Evolutionary conservation across 495 filamentous ascomycete species (phyloP).

Genomic region (Daldinia childiae): DNA sequence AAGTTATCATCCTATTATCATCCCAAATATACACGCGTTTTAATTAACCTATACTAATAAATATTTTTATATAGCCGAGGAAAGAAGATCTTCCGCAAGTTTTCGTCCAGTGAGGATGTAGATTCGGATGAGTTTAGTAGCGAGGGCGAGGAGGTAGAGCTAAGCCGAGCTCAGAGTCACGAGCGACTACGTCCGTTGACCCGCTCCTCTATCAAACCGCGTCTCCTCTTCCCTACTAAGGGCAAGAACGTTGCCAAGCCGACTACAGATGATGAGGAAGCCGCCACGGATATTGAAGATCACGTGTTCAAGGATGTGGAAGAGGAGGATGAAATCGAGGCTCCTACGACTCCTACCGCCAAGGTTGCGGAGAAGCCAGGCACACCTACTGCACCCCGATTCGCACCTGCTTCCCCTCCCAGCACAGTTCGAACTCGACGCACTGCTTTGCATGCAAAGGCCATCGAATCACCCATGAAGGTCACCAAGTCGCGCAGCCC

Average conservation of each 20-base stretch:
- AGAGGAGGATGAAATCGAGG: conserved; percentile 65
- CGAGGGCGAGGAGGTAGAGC: conserved; percentile 57
- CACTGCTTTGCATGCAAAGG: conserved; percentile 47
- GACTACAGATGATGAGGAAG: conserved; percentile 65
- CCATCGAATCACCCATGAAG: conserved; percentile 44
- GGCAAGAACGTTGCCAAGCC: conserved; percentile 61
- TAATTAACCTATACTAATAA: conserved; percentile 37
- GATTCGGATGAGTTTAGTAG: conserved; percentile 34
- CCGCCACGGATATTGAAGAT: conserved; percentile 61
- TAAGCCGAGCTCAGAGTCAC: conserved; percentile 57
- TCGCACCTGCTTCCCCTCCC: conserved; percentile 65
- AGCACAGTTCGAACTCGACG: conserved; percentile 64
- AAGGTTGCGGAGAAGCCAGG: conserved; percentile 44
- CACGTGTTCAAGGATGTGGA: conserved; percentile 58
- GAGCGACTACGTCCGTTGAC: conserved; percentile 66
- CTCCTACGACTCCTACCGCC: conserved; percentile 50
- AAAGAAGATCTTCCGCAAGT: conserved; percentile 83
- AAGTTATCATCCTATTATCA: conserved; percentile 55
- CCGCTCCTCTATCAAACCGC: conserved; percentile 81
- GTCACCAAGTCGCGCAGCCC: conserved; percentile 62
- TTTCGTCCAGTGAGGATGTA: conserved; percentile 50
- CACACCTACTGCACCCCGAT: conserved; percentile 62
- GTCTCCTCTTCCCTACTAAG: conserved; percentile 80
- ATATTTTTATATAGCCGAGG: conserved; percentile 72
- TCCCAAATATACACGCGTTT: conserved; percentile 6